These are phyloP conservation scores for Coprinopsis strossmayeri DNA, from an alignment of 768 basidiomycete genomes.

Conservation along the genomic window DNA sequence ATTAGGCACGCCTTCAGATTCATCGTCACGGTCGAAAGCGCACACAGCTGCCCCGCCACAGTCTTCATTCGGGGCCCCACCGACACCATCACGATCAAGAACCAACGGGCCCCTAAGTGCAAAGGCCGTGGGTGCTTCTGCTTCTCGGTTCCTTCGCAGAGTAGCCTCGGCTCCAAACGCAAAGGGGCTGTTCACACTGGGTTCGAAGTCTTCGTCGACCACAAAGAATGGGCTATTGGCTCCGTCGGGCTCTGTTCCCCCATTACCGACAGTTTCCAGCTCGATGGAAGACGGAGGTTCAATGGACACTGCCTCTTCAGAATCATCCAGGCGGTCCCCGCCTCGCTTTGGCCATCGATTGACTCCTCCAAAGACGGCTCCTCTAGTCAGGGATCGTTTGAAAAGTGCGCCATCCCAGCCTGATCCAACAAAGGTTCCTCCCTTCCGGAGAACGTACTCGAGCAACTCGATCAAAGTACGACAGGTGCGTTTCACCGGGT, in stretches of 20 bases:
- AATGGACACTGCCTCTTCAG: constrained; percentile 72
- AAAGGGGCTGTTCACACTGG: constrained; percentile 75
- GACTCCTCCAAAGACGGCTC: constrained; percentile 29
- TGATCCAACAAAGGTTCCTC: constrained; percentile 54
- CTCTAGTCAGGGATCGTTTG: constrained; percentile 33
- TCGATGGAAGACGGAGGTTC: constrained; percentile 62
- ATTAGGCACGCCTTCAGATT: constrained; percentile 19
- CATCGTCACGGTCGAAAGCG: constrained; percentile 25
- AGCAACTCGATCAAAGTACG: constrained; percentile 95
- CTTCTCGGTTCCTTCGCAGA: constrained; percentile 86
- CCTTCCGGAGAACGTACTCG: constrained; percentile 93
- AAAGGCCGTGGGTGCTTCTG: constrained; percentile 62
- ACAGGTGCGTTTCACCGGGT: constrained; percentile 48
- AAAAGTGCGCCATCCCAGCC: constrained; percentile 30
- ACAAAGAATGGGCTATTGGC: constrained; percentile 78
- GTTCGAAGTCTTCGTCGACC: constrained; percentile 49
- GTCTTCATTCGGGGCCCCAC: constrained; percentile 34
- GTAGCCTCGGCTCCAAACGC: constrained; percentile 97
- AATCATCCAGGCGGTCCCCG: constrained; percentile 57
- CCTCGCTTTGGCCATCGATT: constrained; percentile 29
- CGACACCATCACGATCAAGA: constrained; percentile 38
- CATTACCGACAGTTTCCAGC: constrained; percentile 43
- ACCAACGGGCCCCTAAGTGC: constrained; percentile 55
- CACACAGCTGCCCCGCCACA: constrained; percentile 42
- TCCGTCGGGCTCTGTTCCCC: constrained; percentile 55